These are phyloP conservation scores for Juglanconis oblonga DNA, from an alignment of 2,329 filamentous ascomycete species.

Conservation along the genomic window DNA sequence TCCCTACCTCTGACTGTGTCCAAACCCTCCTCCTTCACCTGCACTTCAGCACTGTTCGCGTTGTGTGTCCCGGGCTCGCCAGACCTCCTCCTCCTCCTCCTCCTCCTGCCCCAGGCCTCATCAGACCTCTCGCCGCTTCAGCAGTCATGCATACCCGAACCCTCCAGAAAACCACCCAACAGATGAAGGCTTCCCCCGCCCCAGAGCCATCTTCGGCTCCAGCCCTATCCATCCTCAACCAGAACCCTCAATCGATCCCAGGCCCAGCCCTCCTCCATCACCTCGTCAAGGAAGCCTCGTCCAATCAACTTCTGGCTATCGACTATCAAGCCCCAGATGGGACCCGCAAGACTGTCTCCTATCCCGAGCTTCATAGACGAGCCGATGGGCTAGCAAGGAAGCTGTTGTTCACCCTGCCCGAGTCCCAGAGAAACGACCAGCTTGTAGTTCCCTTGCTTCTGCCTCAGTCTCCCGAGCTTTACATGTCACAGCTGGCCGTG, in stretches of 20 bases:
- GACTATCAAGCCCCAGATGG: conserved; percentile 58
- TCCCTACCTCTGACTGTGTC: too few species aligned
- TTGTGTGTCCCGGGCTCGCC: neutral
- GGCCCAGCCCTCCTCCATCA: conserved; percentile 51
- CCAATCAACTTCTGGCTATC: conserved; percentile 49
- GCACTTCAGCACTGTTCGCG: neutral
- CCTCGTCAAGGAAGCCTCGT: conserved; percentile 48
- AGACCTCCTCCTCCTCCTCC: neutral
- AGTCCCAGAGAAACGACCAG: conserved; percentile 23
- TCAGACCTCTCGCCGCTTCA: neutral
- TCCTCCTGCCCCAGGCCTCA: neutral
- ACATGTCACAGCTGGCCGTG: conserved; percentile 73
- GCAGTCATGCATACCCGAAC: conserved; percentile 2
- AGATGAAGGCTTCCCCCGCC: neutral
- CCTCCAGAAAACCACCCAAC: conserved; percentile 10
- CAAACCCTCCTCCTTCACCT: neutral
- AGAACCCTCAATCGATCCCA: conserved; percentile 35
- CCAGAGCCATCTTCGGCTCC: neutral
- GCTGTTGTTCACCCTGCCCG: conserved; percentile 4
- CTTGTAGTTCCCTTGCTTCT: conserved; percentile 72
- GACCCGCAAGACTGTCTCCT: conserved; percentile 50
- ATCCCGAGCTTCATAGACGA: conserved; percentile 54
- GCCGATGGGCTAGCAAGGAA: conserved; percentile 9
- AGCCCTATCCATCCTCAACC: conserved; percentile 45
- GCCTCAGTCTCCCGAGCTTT: conserved; percentile 73